Evolutionary conservation across 108 stramenopile species (phyloP).

Genomic region (Cyclotella baltica): DNA sequence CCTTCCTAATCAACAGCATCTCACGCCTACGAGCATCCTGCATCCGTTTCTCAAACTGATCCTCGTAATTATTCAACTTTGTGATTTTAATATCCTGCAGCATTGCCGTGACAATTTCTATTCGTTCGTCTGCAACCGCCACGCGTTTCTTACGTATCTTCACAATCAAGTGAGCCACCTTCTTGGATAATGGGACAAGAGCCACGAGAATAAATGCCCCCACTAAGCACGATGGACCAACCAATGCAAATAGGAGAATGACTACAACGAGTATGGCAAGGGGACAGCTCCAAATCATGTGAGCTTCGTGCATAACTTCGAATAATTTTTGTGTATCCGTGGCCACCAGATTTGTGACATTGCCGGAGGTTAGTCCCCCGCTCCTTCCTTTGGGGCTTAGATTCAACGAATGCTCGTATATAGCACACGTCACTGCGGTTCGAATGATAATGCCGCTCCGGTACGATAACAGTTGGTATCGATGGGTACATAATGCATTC

Average conservation of each 20-base stretch:
- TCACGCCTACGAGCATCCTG: constrained; percentile 54
- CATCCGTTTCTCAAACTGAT: constrained; percentile 51
- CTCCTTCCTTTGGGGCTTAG: constrained; percentile 64
- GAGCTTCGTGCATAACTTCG: constrained; percentile 77
- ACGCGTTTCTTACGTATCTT: constrained; percentile 60
- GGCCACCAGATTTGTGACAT: constrained; percentile 74
- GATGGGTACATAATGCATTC: constrained; percentile 69
- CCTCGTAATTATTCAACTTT: constrained; percentile 80
- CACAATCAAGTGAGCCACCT: constrained; percentile 57
- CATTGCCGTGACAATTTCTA: constrained; percentile 67
- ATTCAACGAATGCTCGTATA: constrained; percentile 65
- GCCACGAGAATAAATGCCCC: constrained; percentile 64
- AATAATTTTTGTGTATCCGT: constrained; percentile 83
- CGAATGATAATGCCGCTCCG: constrained; percentile 71
- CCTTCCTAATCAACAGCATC: constrained; percentile 50
- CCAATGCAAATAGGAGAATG: constrained; percentile 53
- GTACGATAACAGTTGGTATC: constrained; percentile 69
- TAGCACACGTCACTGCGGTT: constrained; percentile 57
- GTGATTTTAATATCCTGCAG: constrained; percentile 78
- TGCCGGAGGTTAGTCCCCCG: constrained; percentile 62
- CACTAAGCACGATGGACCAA: constrained; percentile 67
- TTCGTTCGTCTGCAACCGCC: constrained; percentile 65
- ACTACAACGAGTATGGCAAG: constrained; percentile 68
- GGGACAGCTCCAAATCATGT: constrained; percentile 84
- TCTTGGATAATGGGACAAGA: constrained; percentile 70